Percentiles rank a stretch among this genome's conserved stretches.
Conservation (phyloP, 2,329 filamentous ascomycete species). For the Verticillium tricorpus region DNA sequence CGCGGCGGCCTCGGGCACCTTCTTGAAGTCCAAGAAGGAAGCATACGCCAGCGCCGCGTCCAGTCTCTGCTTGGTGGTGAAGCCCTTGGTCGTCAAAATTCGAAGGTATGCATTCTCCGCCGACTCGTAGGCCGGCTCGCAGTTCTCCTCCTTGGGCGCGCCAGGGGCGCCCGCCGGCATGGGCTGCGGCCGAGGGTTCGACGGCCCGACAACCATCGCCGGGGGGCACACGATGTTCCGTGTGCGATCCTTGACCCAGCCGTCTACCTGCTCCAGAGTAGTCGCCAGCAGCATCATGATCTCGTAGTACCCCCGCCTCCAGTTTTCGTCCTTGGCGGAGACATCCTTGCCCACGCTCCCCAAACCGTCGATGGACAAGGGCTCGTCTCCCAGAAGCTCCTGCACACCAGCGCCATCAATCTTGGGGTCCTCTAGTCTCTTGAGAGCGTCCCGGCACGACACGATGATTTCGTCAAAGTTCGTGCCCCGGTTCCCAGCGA, state of each 20-base stretch:
- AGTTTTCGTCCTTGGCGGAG: slow-evolving; percentile 71
- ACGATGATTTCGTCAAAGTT: slow-evolving; percentile 67
- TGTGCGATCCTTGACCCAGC: slow-evolving; percentile 67
- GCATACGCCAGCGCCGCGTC: slow-evolving; percentile 80
- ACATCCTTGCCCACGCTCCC: slow-evolving; percentile 60
- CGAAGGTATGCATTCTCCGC: slow-evolving; percentile 79
- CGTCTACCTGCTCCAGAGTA: slow-evolving; percentile 76
- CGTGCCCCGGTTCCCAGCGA: slow-evolving; percentile 45
- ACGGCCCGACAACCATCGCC: slow-evolving; percentile 73
- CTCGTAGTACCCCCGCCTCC: slow-evolving; percentile 83
- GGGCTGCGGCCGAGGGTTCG: slow-evolving; percentile 75
- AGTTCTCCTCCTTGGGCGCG: slow-evolving; percentile 71
- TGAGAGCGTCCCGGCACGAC: slow-evolving; percentile 55
- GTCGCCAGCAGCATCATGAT: slow-evolving; percentile 72
- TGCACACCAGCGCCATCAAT: slow-evolving; percentile 64
- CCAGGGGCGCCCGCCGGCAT: slow-evolving; percentile 59
- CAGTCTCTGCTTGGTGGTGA: slow-evolving; percentile 72
- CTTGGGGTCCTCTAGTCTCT: slow-evolving; percentile 63
- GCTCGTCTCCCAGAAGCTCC: slow-evolving; percentile 49
- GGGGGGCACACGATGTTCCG: slow-evolving; percentile 64
- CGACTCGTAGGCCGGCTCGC: slow-evolving; percentile 60
- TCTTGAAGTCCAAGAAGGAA: slow-evolving; percentile 79
- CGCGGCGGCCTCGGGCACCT: slow-evolving; percentile 57
- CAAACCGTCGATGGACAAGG: slow-evolving; percentile 47
- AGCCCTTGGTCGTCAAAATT: slow-evolving; percentile 74